Percentiles rank a stretch among this genome's conserved stretches.
phyloP scores from a whole-genome alignment of 2,329 filamentous ascomycete genomes.

The Rosellinia necatrix region DNA sequence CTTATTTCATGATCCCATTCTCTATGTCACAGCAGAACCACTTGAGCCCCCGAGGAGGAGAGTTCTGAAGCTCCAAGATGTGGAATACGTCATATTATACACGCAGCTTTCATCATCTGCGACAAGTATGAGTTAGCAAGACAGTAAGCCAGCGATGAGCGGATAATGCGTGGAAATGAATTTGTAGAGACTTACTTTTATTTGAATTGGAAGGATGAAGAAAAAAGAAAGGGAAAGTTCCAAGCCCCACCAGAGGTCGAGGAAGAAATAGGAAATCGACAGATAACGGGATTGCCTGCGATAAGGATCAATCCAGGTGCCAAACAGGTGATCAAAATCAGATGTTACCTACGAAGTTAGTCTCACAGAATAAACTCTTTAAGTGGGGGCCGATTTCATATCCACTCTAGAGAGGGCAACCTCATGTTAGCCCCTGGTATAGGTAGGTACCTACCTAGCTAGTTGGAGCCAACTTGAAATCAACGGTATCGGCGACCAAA shows the following conservation, averaged over 20 bases:
- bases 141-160: neutral
- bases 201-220: conserved; percentile 99
- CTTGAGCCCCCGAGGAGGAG: conserved; percentile 94
- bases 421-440: too few relatives aligned
- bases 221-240: conserved; percentile 55
- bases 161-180: neutral
- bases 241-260: conserved; percentile 31
- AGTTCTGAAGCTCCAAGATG: conserved; percentile 71
- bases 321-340: neutral
- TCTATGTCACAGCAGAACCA: conserved; percentile 71
- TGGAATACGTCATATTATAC: conserved; percentile 84
- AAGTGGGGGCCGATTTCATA: too few relatives aligned
- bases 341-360: too few relatives aligned
- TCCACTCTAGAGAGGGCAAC: too few relatives aligned
- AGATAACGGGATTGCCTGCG: neutral
- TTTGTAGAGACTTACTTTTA: conserved; percentile 70
- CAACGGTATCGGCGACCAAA: too few relatives aligned
- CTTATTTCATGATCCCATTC: conserved; percentile 87
- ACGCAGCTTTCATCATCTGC: conserved; percentile 99
- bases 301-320: conserved; percentile 8
- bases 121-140: conserved; percentile 42
- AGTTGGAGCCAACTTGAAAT: too few relatives aligned
- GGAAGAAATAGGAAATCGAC: conserved; percentile 24
- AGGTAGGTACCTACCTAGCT: too few relatives aligned
- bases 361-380: too few relatives aligned